Percentiles rank a stretch among this genome's conserved stretches.
Conservation (phyloP, 2,329 filamentous ascomycete species). For the Venturia pyrina region DNA sequence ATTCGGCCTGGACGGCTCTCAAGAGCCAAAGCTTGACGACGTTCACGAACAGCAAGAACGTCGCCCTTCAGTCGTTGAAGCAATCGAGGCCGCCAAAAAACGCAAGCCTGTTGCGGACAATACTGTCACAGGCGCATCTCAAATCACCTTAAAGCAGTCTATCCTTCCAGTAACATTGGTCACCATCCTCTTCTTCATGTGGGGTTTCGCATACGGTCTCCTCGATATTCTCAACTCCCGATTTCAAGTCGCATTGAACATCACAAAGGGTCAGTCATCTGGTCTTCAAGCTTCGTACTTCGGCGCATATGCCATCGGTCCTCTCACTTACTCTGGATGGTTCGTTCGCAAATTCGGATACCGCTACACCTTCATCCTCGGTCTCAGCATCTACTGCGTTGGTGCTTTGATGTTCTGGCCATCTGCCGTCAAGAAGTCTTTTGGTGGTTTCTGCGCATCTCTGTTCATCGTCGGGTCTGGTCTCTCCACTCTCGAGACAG, state of each 20-base stretch:
- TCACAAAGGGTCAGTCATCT: conserved; percentile 45
- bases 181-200: conserved; percentile 42
- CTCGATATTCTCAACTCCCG: conserved; percentile 36
- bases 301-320: conserved; percentile 47
- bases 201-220: conserved; percentile 38
- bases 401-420: conserved; percentile 79
- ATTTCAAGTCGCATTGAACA: conserved; percentile 32
- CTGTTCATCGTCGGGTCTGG: conserved; percentile 68
- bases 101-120: conserved; percentile 27
- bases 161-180: conserved; percentile 39
- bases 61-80: conserved; percentile 26
- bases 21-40: conserved; percentile 26
- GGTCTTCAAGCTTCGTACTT: conserved; percentile 57
- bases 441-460: conserved; percentile 61
- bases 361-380: conserved; percentile 70
- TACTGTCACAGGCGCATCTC: conserved; percentile 26
- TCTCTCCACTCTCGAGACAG: conserved; percentile 64
- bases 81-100: conserved; percentile 22
- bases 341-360: conserved; percentile 67
- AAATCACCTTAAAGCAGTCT: conserved; percentile 34
- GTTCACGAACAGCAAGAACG: conserved; percentile 27
- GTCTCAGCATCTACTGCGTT: conserved; percentile 56
- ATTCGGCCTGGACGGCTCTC: conserved; percentile 18
- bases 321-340: conserved; percentile 43
- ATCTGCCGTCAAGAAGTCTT: conserved; percentile 60